Conservation (phyloP, 1,284 basidiomycete genomes). For the Ustilago curta region DNA sequence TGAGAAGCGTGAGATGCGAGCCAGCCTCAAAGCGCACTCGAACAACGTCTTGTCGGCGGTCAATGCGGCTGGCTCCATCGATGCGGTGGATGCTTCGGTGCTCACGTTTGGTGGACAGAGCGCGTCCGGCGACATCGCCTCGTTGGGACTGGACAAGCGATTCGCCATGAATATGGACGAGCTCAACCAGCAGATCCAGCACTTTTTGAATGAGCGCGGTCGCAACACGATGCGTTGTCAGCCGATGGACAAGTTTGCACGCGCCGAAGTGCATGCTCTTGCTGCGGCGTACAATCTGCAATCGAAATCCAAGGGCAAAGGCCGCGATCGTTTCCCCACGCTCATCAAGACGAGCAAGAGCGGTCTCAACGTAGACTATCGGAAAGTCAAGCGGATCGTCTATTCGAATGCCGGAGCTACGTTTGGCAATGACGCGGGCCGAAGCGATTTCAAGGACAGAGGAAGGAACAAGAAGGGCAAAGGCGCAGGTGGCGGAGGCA, state of each 20-base stretch:
- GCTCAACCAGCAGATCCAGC: constrained; percentile 59
- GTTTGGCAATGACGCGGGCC: constrained; percentile 49
- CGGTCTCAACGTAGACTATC: constrained; percentile 45
- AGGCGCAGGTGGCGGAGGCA: constrained; percentile 15
- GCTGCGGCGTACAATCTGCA: constrained; percentile 62
- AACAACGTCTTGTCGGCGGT: constrained; percentile 37
- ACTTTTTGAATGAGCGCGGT: constrained; percentile 51
- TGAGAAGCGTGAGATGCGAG: constrained; percentile 49
- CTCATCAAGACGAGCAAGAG: constrained; percentile 64
- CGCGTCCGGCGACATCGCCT: constrained; percentile 18
- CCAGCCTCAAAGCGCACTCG: constrained; percentile 45
- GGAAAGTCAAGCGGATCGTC: constrained; percentile 53
- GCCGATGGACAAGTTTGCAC: constrained; percentile 66
- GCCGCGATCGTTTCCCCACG: constrained; percentile 58
- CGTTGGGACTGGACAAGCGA: constrained; percentile 30
- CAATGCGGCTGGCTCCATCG: constrained; percentile 38
- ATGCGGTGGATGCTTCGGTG: constrained; percentile 30
- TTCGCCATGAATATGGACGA: constrained; percentile 56
- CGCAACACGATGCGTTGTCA: constrained; percentile 63
- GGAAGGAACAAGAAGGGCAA: constrained; percentile 33
- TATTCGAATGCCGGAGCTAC: constrained; percentile 43
- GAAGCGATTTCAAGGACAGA: constrained; percentile 40
- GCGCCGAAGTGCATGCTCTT: constrained; percentile 66
- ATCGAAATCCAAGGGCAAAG: constrained; percentile 59
- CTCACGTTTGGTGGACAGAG: constrained; percentile 34